Evolutionary conservation across 1,284 basidiomycete genomes (phyloP), one percentile per base, ranked within the genome.

Genomic region (Polyporus tsugae): DNA sequence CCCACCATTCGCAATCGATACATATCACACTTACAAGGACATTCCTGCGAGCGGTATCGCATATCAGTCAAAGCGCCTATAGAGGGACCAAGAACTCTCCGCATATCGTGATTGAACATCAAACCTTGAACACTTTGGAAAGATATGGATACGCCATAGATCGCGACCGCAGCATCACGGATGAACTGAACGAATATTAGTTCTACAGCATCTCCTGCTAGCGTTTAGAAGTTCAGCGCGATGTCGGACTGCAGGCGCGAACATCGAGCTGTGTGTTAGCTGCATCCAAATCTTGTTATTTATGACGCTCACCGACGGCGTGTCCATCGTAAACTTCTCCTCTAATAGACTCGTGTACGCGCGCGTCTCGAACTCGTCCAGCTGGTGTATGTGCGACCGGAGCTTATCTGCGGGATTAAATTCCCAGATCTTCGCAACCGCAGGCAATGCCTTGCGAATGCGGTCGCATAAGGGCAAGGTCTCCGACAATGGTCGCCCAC

Each of bases 391-490:
- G 57, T 69, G 63, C 22, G 38, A 41, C 25, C 22, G 42, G 11
- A 73, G 63, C 38, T 35, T 52, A 4, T 53, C 52, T 41, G 66
- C 58, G 22, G 64, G 55, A 29, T 53, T 64, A 25, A 41, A 49
- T 29, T 60, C 69, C 73, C 73, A 74, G 33, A 74, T 74, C 69
- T 72, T 70, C 36, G 29, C 19, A 0, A 71, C 69, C 35, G 65
- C 68, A 25, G 70, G 69, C 39, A 72, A 60, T 17, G 66, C 64
- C 53, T 64, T 64, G 62, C 65, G 66, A 66, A 74, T 67, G 38
- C 69, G 70, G 57, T 67, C 63, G 69, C 67, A 70, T 41, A 72
- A 52, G 60, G 65, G 46, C 41, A 73, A 62, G 17, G 66, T 66
- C 36, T 73, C 67, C 1, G 64, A 41, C 39, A 74, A 65, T 52